Percentiles rank a stretch among this genome's conserved stretches.
Conservation (phyloP, 106 monocot genomes). For the Gastrodia elata region DNA sequence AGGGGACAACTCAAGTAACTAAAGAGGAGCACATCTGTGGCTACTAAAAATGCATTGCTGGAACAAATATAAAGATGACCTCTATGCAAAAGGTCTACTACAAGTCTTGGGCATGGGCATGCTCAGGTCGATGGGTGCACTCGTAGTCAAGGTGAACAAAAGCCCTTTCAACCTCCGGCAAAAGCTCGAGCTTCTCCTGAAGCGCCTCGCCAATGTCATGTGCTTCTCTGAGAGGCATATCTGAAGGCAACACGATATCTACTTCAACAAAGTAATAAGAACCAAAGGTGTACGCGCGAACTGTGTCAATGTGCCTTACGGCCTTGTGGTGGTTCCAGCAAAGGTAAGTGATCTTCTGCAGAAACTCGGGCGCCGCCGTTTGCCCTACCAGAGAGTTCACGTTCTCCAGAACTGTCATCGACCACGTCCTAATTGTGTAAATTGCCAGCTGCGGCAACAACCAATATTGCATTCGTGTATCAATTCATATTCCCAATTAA, state of each 20-base stretch:
- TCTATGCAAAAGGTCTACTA: background rate
- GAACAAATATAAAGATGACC: background rate
- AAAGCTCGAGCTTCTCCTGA: conserved; percentile 83
- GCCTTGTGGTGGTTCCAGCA: conserved; percentile 93
- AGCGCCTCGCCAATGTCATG: conserved; percentile 94
- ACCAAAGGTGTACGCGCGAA: conserved; percentile 90
- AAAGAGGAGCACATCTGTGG: too few relatives aligned
- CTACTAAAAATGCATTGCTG: background rate
- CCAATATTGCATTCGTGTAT: background rate
- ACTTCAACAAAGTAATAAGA: conserved; percentile 97
- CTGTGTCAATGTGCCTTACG: conserved; percentile 83
- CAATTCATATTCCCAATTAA: background rate
- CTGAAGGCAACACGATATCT: conserved; percentile 83
- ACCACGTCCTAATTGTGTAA: conserved; percentile 71
- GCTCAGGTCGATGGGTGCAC: conserved; percentile 75
- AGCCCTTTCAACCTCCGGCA: conserved; percentile 77
- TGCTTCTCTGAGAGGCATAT: conserved; percentile 86
- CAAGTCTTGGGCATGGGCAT: conserved; percentile 41
- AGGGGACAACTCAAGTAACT: background rate
- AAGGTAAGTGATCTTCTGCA: conserved; percentile 66
- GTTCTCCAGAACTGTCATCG: conserved; percentile 57
- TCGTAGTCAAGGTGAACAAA: conserved; percentile 91
- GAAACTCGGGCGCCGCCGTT: conserved; percentile 55
- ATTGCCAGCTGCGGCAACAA: conserved; percentile 38
- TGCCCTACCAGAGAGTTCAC: conserved; percentile 59